These are phyloP conservation scores for Fusarium metavorans DNA, from an alignment of 2,329 filamentous ascomycete genomes.

Conservation along the genomic window DNA sequence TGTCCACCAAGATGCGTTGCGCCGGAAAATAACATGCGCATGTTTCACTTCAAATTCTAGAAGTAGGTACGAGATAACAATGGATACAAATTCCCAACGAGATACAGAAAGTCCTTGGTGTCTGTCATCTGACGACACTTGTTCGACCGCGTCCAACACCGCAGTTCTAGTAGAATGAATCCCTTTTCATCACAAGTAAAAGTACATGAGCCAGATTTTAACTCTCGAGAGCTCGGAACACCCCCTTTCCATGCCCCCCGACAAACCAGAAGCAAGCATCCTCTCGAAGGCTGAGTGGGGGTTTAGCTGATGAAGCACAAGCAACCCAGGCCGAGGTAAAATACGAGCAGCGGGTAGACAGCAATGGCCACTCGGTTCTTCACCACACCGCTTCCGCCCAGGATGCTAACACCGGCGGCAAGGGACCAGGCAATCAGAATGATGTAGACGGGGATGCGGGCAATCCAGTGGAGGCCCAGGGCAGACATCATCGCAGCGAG, in stretches of 20 bases:
- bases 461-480: conserved; percentile 80
- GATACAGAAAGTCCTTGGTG: neutral
- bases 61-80: conserved; percentile 11
- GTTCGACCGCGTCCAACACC: conserved; percentile 11
- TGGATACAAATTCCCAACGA: conserved; percentile 7
- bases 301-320: conserved; percentile 94
- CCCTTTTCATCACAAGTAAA: conserved; percentile 27
- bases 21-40: neutral
- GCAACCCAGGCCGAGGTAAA: conserved; percentile 92
- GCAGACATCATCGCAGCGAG: conserved; percentile 92
- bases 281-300: neutral
- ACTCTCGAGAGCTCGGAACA: neutral
- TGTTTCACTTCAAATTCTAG: conserved; percentile 16
- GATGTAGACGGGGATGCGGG: conserved; percentile 90
- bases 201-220: conserved; percentile 30
- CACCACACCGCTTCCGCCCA: conserved; percentile 94
- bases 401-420: conserved; percentile 93
- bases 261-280: neutral
- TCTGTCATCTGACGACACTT: conserved; percentile 11
- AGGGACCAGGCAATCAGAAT: conserved; percentile 92
- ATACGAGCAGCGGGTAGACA: conserved; percentile 94
- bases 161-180: conserved; percentile 17
- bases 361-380: conserved; percentile 94
- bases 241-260: conserved; percentile 2
- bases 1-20: conserved; percentile 8